Evolutionary conservation across 345 rosid genomes (phyloP), one percentile per base, ranked within the genome.

Genomic region (Salix koriyanagi): DNA sequence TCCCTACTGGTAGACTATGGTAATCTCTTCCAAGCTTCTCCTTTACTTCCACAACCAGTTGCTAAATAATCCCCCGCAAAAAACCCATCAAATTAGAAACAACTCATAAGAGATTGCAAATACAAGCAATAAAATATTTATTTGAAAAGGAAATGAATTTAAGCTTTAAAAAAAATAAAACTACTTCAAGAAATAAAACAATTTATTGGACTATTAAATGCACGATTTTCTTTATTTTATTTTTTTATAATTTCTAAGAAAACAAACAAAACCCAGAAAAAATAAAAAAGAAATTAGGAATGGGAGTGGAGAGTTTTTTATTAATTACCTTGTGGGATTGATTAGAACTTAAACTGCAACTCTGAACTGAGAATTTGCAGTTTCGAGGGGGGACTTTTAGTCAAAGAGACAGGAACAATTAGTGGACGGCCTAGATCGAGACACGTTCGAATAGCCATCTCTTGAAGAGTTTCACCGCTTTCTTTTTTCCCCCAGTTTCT

Each of bases 11-110:
- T 23, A 96, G 97, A 83, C 83, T 78, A 58, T n/a, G 25, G 69
- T 88, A 75, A 42, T 91, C 90, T 74, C 81, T 91, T 37, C 82
- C 89, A 79, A 93, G 97, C 83, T 81, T 86, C 82, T 87, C 69
- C 79, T 91, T 91, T 0, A 91, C 97, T 87, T 96, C 91, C 80
- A 85, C 71, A 84, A 91, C 94, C 79, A 93, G 82, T 94, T 95
- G 88, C 86, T 80, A 61, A 37, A 34, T 1, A 37, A 34, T 1
- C 15, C 23, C 21, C 4, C 4, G 2, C 26, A 3, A 23, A 7
- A 5, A 23, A 25, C 21, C 10, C 60, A 19, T 1, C 60, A 19
- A 54, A 7, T 54, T 54, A 18, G 60, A 54, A 54, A 19, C 60
- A 6, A 54, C 60, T 30, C 32, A 28, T 8, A 26, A 68, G 23